Evolutionary conservation across 1,284 basidiomycete genomes (phyloP), one percentile per base, ranked within the genome.

Genomic region (Naganishia cerealis): DNA sequence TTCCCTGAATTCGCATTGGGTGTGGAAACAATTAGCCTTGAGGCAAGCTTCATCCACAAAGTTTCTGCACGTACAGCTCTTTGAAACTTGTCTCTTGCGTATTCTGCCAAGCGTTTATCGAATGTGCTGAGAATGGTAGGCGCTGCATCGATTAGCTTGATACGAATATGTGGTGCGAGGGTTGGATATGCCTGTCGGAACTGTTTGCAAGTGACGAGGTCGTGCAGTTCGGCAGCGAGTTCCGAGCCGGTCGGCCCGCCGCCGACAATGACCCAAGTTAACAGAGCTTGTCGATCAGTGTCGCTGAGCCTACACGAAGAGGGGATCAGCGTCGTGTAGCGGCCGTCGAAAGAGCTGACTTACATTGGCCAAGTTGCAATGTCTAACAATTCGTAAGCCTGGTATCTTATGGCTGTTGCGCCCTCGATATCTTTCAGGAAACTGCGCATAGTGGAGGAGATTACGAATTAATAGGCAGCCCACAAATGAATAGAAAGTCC

Each of bases 391-490:
- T 62, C 58, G 21, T 68, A 67, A 12, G 57, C 40, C 1, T 89
- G 83, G 16, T 85, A 83, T 29, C 91, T 85, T 72, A 94, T 94
- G 1, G 84, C 84, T n/a, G 90, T 83, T 0, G 92, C 90, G 73
- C 94, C 91, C 53, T 85, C 84, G 53, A 91, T 87, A 70, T 91
- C 89, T 76, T 93, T 94, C 29, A 94, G 81, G 77, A 93, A 92
- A 73, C 89, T 85, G 0, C 15, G 6, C 3, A 12, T 29, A n/a
- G n/a, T 15, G 16, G 15, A 43, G 13, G 24, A 13, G 21, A 18
- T 6, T 13, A 15, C 50, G 33, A 16, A n/a, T 40, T 16, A 29
- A 15, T 21, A 24, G 21, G 16, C 16, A 58, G 4, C 15, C 3
- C 18, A 8, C 13, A 3, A 15, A 10, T 36, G 16, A 26, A 38